Conservation (phyloP, 345 rosid species). For the Rhodomyrtus tomentosa region DNA sequence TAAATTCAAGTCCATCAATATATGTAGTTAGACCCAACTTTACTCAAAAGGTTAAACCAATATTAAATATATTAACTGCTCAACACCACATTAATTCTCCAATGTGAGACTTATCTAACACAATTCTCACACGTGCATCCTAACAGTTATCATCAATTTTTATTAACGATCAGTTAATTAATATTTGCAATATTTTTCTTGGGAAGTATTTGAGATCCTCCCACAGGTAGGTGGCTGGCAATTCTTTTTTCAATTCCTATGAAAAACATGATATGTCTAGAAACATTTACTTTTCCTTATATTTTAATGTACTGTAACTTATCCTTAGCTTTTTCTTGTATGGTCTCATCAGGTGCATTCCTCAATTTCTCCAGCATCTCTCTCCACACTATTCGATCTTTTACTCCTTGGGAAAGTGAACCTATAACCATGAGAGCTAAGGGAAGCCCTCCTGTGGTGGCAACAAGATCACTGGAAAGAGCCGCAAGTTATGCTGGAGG, state of each 20-base stretch:
- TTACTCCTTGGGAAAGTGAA: not conserved
- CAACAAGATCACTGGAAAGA: not conserved
- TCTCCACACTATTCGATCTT: not conserved
- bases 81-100: no score
- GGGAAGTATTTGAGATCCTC: not conserved
- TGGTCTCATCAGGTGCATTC: not conserved
- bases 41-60: no score
- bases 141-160: not conserved
- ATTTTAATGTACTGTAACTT: not conserved
- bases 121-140: no score
- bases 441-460: constrained; percentile 5
- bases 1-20: no score
- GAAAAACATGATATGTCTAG: not conserved
- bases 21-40: no score
- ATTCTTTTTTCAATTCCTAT: not conserved
- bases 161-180: not conserved
- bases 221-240: not conserved
- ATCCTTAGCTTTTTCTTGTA: not conserved
- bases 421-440: constrained; percentile 1
- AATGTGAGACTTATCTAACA: no score
- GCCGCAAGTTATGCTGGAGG: fast-evolving
- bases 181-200: not conserved
- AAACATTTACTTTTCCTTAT: not conserved
- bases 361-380: not conserved
- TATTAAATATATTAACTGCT: no score